phyloP scores from a whole-genome alignment of 2,329 filamentous ascomycete genomes.

The Pseudocercospora fijiensis region DNA sequence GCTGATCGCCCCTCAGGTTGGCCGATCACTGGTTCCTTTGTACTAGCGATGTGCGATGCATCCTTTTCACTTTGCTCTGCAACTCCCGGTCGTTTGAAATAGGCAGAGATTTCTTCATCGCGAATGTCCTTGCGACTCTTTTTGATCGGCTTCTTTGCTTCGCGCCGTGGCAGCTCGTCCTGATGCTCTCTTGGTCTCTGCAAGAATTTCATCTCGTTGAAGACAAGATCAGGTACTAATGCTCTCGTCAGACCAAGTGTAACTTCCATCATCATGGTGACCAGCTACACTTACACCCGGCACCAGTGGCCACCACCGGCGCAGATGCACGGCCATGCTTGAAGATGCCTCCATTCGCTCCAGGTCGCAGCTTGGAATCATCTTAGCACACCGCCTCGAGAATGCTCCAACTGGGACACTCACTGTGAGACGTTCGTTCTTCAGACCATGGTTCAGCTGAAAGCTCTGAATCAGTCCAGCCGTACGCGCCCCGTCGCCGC shows the following conservation, averaged over 20 bases:
- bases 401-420: slow-evolving; percentile 13
- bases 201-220: slow-evolving; percentile 53
- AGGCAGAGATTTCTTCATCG: slow-evolving; percentile 48
- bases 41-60: not conserved
- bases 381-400: not conserved
- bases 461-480: slow-evolving; percentile 45
- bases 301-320: slow-evolving; percentile 44
- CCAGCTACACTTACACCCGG: slow-evolving; percentile 36
- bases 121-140: slow-evolving; percentile 37
- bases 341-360: slow-evolving; percentile 47
- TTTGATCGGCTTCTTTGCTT: slow-evolving; percentile 34
- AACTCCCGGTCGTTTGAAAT: slow-evolving; percentile 39
- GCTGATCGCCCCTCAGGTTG: not conserved
- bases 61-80: not conserved
- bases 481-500: slow-evolving; percentile 40
- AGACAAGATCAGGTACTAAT: slow-evolving; percentile 53
- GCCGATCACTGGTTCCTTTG: not conserved
- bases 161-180: slow-evolving; percentile 28
- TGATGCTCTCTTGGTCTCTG: slow-evolving; percentile 38
- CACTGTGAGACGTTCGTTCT: slow-evolving; percentile 49
- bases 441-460: slow-evolving; percentile 46
- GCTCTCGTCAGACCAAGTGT: slow-evolving; percentile 25
- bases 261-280: slow-evolving; percentile 23
- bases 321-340: slow-evolving; percentile 51
- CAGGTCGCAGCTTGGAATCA: slow-evolving; percentile 44